Evolutionary conservation across 257 asterid species (phyloP).

Genomic region (Linderniella brevidens): DNA sequence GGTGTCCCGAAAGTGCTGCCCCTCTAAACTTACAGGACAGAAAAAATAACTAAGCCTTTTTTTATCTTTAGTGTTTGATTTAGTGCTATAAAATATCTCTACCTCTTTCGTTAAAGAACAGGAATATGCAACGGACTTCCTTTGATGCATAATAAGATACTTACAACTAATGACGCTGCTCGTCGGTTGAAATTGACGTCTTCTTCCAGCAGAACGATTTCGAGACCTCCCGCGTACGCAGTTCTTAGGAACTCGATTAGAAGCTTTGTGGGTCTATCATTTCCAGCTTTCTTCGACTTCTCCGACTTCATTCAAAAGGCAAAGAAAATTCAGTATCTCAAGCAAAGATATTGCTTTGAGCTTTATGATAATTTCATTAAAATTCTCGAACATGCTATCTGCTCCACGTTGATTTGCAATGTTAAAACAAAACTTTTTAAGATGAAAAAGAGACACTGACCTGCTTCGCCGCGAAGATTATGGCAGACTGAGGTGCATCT

Average conservation of each 20-base stretch:
- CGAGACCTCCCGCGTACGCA: conserved; percentile 24
- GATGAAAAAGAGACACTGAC: conserved; percentile 24
- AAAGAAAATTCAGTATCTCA: conserved; percentile 9
- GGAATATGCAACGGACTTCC: no score
- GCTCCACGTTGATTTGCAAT: no score
- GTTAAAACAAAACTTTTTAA: no score
- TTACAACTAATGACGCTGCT: conserved; percentile 53
- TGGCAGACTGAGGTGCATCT: conserved; percentile 80
- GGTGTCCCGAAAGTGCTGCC: no score
- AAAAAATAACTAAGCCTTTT: no score
- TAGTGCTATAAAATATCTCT: no score
- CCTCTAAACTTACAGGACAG: no score
- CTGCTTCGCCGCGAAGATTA: conserved; percentile 76
- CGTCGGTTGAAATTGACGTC: conserved; percentile 77
- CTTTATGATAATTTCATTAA: no score
- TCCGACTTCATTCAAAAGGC: conserved; percentile 43
- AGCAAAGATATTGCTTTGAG: neutral
- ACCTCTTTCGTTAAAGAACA: no score
- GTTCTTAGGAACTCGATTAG: conserved; percentile 38
- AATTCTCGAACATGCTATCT: no score
- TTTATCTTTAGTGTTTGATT: no score
- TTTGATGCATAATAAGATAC: conserved; percentile 6
- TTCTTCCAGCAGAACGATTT: conserved; percentile 58
- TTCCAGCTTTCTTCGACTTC: conserved; percentile 82
- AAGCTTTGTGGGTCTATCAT: conserved; percentile 42